Percentiles rank a stretch among this genome's conserved stretches.
These are phyloP conservation scores for Yarrowia sp. DNA, from an alignment of 805 yeast species.

Conservation along the genomic window DNA sequence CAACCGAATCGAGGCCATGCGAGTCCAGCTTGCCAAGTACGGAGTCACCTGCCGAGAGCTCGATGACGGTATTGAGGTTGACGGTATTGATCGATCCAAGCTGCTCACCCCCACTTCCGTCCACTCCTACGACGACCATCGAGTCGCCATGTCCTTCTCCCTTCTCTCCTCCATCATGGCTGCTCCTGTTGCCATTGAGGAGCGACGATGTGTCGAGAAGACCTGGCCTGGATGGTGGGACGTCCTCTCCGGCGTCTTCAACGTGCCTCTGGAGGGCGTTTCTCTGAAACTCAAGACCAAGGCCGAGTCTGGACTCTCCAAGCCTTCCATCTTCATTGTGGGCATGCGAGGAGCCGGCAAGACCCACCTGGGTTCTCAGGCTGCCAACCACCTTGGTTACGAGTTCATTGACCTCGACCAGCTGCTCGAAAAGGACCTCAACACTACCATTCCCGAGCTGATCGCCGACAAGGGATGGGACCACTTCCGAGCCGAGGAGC, in stretches of 20 bases:
- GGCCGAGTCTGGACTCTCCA: constrained; percentile 26
- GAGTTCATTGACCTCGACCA: constrained; percentile 72
- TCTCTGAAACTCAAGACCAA: constrained; percentile 35
- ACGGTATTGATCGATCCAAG: constrained; percentile 56
- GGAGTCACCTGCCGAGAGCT: constrained; percentile 84
- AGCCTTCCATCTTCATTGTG: constrained; percentile 68
- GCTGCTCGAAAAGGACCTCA: constrained; percentile 56
- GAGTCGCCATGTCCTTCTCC: constrained; percentile 97
- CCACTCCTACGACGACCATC: constrained; percentile 86
- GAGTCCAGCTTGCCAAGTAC: constrained; percentile 78
- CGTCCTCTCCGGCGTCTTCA: constrained; percentile 65
- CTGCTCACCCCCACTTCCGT: constrained; percentile 63
- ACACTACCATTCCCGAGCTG: constrained; percentile 41
- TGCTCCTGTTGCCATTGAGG: constrained; percentile 68
- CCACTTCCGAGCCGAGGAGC: constrained; percentile 71
- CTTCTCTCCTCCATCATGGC: constrained; percentile 71
- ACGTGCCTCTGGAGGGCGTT: constrained; percentile 63
- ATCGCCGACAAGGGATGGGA: constrained; percentile 83
- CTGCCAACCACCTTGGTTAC: constrained; percentile 61
- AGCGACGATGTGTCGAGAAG: constrained; percentile 90
- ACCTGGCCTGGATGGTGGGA: constrained; percentile 99
- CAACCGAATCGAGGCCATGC: constrained; percentile 94
- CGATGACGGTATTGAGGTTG: constrained; percentile 88
- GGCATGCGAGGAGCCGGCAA: constrained; percentile 99
- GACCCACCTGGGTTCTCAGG: constrained; percentile 78